Percentiles rank a stretch among this genome's conserved stretches.
Evolutionary conservation across 2,329 filamentous ascomycete species (phyloP).

Genomic region (Chrysoporthe austroafricana): DNA sequence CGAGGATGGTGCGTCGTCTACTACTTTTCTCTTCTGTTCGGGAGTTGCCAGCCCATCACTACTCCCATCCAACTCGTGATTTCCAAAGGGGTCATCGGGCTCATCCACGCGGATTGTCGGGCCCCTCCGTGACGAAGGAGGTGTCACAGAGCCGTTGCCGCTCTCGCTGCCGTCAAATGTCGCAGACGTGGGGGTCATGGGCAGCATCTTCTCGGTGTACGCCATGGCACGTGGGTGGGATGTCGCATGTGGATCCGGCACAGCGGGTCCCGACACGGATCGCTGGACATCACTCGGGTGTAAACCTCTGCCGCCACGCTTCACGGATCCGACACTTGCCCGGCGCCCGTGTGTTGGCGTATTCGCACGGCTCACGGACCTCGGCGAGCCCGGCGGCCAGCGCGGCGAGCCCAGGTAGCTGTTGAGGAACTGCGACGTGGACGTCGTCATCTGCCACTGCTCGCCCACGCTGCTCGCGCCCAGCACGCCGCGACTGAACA

Average conservation of each 20-base stretch:
- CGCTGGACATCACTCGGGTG: neutral
- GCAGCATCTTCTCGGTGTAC: constrained; percentile 39
- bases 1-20: neutral
- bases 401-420: constrained; percentile 25
- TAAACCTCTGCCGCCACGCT: neutral
- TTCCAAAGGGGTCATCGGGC: constrained; percentile 3
- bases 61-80: constrained; percentile 1
- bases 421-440: constrained; percentile 27
- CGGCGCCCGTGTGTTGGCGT: constrained; percentile 13
- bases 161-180: constrained; percentile 31
- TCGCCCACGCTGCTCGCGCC: constrained; percentile 29
- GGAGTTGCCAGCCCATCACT: neutral
- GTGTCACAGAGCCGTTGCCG: constrained; percentile 22
- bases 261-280: constrained; percentile 7
- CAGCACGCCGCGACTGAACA: constrained; percentile 68
- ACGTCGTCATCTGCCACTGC: constrained; percentile 23
- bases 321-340: neutral
- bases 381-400: constrained; percentile 24
- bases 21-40: neutral
- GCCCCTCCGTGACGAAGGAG: constrained; percentile 27
- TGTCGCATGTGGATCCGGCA: constrained; percentile 1
- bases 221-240: constrained; percentile 16
- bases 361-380: constrained; percentile 14
- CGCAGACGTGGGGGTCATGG: constrained; percentile 38
- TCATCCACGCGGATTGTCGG: constrained; percentile 19